A percentile compares a stretch with the other conserved stretches of the same genome.
Conservation (phyloP, 768 basidiomycete genomes). For the Suillus subluteus region DNA sequence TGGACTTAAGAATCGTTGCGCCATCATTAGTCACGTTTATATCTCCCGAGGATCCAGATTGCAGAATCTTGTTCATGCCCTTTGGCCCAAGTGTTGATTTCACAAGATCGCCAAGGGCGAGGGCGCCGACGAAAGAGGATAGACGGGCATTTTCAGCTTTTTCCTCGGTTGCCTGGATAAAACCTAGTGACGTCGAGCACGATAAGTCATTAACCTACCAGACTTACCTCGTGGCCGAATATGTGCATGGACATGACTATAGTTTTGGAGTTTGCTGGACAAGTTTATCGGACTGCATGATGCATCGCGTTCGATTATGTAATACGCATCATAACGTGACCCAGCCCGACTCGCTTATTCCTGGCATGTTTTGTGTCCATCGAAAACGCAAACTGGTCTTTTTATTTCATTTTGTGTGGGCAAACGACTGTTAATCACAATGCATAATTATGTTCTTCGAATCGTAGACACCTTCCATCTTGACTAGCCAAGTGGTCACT, state of each 20-base stretch:
- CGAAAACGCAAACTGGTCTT: no score
- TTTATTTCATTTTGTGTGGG: no score
- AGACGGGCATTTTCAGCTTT: slow-evolving; percentile 98
- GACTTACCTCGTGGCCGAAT: slow-evolving; percentile 61
- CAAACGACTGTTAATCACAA: no score
- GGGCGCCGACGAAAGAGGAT: slow-evolving; percentile 95
- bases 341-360: no score
- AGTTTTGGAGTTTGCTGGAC: neutral
- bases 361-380: no score
- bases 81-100: slow-evolving; percentile 99
- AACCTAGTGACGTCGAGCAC: slow-evolving; percentile 9
- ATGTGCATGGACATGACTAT: slow-evolving; percentile 68
- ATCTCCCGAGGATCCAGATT: slow-evolving; percentile 85
- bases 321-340: neutral
- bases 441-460: no score
- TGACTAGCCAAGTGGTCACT: no score
- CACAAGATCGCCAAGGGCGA: slow-evolving; percentile 96
- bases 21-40: slow-evolving; percentile 99
- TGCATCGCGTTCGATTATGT: slow-evolving; percentile 6
- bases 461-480: no score
- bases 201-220: neutral
- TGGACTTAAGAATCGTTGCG: slow-evolving; percentile 96
- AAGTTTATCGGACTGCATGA: neutral
- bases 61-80: slow-evolving; percentile 99
- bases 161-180: slow-evolving; percentile 79